Evolutionary conservation across 371 early-diverging fungal genomes (phyloP).

Genomic region (Saksenaea vasiformis): DNA sequence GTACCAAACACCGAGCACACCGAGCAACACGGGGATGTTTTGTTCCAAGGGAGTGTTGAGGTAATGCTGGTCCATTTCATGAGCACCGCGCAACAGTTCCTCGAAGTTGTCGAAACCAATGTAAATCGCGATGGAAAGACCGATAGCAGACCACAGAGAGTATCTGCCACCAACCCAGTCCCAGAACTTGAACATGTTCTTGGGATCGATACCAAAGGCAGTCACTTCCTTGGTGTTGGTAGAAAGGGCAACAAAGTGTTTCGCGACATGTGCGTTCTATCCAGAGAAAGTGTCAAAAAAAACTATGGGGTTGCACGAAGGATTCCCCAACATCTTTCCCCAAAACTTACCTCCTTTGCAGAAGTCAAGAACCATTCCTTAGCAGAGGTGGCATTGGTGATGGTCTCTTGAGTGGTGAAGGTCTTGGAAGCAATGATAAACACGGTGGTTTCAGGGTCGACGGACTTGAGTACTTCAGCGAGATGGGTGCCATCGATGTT

Average conservation of each 20-base stretch:
- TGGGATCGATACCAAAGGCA: conserved; percentile 89
- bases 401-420: conserved; percentile 99
- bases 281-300: background rate
- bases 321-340: background rate
- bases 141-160: conserved; percentile 99
- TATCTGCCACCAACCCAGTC: conserved; percentile 99
- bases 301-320: conserved; percentile 1
- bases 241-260: conserved; percentile 99
- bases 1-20: conserved; percentile 96
- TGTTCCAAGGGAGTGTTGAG: conserved; percentile 81
- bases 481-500: conserved; percentile 99
- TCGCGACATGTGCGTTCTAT: conserved; percentile 83
- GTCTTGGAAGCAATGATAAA: conserved; percentile 99
- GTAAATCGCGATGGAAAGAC: conserved; percentile 94
- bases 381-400: conserved; percentile 96
- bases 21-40: conserved; percentile 94
- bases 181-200: conserved; percentile 99
- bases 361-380: conserved; percentile 89
- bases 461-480: conserved; percentile 84
- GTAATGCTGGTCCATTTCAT: conserved; percentile 98
- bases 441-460: conserved; percentile 90
- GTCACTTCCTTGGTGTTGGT: conserved; percentile 93
- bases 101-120: conserved; percentile 97
- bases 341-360: conserved; percentile 79
- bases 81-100: conserved; percentile 90